These are phyloP conservation scores for Carex sylvatica DNA, from an alignment of 202 grass and related monocot species.

Conservation along the genomic window DNA sequence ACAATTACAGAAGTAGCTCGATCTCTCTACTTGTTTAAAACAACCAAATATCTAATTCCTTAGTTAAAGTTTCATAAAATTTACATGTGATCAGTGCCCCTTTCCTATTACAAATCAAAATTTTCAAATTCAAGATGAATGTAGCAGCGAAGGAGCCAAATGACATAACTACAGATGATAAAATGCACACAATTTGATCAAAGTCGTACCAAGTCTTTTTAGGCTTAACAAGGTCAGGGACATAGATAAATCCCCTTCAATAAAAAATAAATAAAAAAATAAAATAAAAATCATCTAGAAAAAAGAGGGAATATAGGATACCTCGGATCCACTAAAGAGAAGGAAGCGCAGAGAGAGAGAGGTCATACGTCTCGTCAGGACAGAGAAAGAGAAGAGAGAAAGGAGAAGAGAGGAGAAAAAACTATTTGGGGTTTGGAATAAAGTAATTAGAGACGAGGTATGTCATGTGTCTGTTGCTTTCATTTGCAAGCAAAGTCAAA, in stretches of 20 bases:
- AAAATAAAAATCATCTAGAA: neutral
- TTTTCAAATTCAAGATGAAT: neutral
- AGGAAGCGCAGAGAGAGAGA: constrained; percentile 2
- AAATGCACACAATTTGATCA: neutral
- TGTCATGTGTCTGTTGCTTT: constrained; percentile 21
- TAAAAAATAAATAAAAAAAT: neutral
- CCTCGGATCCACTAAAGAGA: constrained; percentile 21
- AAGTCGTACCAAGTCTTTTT: neutral
- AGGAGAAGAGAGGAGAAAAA: neutral
- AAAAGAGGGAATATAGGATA: neutral
- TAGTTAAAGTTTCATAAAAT: neutral
- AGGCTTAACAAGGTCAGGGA: neutral
- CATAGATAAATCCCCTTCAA: neutral
- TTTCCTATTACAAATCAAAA: neutral
- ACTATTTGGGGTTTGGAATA: constrained; percentile 22
- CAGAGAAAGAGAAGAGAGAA: constrained; percentile 4
- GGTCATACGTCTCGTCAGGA: neutral
- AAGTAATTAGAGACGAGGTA: constrained; percentile 6
- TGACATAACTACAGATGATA: constrained; percentile 5
- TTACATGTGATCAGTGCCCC: constrained; percentile 8
- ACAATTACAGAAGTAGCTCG: neutral
- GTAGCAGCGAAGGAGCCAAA: neutral
- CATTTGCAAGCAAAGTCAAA: constrained; percentile 33
- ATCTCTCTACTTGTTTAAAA: neutral
- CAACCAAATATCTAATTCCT: neutral